Conservation (phyloP, 495 filamentous ascomycete genomes). For the Rostrohypoxylon terebratum region DNA sequence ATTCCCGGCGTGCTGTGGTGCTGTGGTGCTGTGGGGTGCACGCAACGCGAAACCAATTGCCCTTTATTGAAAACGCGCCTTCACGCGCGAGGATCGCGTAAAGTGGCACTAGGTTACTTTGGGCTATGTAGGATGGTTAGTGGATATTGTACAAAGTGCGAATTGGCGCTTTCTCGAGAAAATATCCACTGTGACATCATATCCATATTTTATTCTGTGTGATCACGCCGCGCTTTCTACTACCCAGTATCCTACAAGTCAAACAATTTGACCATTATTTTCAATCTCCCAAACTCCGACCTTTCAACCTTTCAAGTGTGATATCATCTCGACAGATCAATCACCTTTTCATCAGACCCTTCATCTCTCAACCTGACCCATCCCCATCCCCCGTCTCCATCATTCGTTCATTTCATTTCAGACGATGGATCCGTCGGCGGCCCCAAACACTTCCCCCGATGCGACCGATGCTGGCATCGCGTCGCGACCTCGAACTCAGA, state of each 20-base stretch:
- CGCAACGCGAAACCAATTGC: conserved; percentile 34
- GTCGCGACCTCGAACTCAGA: conserved; percentile 57
- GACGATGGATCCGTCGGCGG: conserved; percentile 49
- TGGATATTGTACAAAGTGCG: conserved; percentile 18
- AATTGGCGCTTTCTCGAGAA: not conserved
- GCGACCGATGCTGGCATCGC: conserved; percentile 37
- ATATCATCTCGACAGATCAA: not conserved
- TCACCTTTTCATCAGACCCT: not conserved
- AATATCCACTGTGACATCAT: conserved; percentile 41
- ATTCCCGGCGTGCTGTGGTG: too few species aligned
- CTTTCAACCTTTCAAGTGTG: not conserved
- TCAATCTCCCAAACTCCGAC: too few species aligned
- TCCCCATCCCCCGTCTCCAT: not conserved
- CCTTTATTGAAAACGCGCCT: conserved; percentile 21
- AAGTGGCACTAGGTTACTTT: conserved; percentile 51
- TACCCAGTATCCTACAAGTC: not conserved
- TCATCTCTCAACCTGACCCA: not conserved
- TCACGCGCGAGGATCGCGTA: conserved; percentile 50
- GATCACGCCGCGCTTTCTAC: conserved; percentile 27
- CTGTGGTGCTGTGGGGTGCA: conserved; percentile 17
- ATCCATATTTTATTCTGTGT: not conserved
- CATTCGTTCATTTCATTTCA: conserved; percentile 1
- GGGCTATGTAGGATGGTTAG: conserved; percentile 10
- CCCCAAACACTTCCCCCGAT: conserved; percentile 33
- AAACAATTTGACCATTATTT: not conserved